phyloP scores from a whole-genome alignment of 2,329 filamentous ascomycete genomes.

The Stagonosporopsis cucurbitacearum region DNA sequence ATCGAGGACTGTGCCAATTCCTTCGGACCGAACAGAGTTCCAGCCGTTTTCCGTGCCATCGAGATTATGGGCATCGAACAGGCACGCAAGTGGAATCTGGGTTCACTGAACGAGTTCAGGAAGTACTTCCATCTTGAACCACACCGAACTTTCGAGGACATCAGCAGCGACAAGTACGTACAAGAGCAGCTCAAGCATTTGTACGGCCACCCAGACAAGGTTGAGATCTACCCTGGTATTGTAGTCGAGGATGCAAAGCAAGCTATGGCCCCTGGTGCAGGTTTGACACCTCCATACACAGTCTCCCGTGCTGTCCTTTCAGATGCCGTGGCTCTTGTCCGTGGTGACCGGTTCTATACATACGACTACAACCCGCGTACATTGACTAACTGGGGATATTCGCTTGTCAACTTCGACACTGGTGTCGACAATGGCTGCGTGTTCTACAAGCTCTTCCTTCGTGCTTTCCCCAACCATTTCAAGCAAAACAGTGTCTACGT shows the following conservation, averaged over 20 bases:
- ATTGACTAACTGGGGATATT: constrained; percentile 85
- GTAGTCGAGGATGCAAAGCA: constrained; percentile 77
- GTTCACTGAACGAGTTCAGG: constrained; percentile 83
- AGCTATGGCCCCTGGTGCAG: constrained; percentile 71
- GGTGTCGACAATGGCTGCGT: constrained; percentile 80
- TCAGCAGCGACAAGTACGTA: constrained; percentile 77
- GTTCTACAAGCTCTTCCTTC: constrained; percentile 82
- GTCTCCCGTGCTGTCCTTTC: constrained; percentile 78
- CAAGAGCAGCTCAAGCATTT: constrained; percentile 64
- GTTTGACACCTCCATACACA: constrained; percentile 77
- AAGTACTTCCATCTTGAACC: constrained; percentile 79
- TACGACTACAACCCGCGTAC: constrained; percentile 72
- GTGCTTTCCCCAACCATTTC: constrained; percentile 83
- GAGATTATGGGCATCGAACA: constrained; percentile 84
- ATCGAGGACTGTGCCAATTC: constrained; percentile 75
- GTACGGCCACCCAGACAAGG: constrained; percentile 79
- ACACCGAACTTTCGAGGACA: constrained; percentile 80
- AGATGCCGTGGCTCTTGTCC: constrained; percentile 78
- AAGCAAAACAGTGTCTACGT: constrained; percentile 79
- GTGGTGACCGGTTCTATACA: constrained; percentile 81
- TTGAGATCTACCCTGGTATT: constrained; percentile 81
- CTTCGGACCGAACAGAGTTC: constrained; percentile 71
- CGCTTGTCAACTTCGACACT: constrained; percentile 74
- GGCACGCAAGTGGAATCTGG: constrained; percentile 76
- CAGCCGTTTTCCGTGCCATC: constrained; percentile 73